phyloP scores from a whole-genome alignment of 768 basidiomycete species.

The Favolaschia claudopus region DNA sequence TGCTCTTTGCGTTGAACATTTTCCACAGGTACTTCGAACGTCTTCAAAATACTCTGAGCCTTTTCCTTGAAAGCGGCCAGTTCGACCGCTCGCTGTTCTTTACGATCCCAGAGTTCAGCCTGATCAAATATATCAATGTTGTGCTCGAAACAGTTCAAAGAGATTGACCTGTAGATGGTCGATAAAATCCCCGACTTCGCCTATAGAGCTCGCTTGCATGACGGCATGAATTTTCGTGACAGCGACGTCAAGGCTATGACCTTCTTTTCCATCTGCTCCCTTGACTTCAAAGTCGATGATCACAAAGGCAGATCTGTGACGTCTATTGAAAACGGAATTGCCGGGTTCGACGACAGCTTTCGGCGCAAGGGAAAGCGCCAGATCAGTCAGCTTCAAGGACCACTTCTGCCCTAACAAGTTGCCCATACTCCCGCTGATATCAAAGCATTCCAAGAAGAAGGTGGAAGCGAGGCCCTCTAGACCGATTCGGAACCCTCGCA shows the following conservation, averaged over 20 bases:
- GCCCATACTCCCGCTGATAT: constrained; percentile 69
- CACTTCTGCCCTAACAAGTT: constrained; percentile 60
- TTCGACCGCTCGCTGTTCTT: constrained; percentile 79
- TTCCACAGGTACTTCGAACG: constrained; percentile 71
- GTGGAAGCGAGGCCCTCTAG: constrained; percentile 78
- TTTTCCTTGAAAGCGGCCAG: constrained; percentile 86
- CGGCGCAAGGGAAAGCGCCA: constrained; percentile 86
- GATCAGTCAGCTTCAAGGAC: constrained; percentile 74
- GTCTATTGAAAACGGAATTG: constrained; percentile 58
- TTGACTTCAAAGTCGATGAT: constrained; percentile 72
- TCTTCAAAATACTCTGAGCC: constrained; percentile 73
- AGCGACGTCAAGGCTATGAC: constrained; percentile 55
- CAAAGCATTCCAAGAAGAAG: constrained; percentile 77
- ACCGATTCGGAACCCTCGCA: constrained; percentile 84
- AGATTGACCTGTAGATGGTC: constrained; percentile 78
- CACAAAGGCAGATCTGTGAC: constrained; percentile 82
- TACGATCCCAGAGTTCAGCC: constrained; percentile 77
- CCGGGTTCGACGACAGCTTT: constrained; percentile 45
- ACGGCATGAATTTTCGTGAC: constrained; percentile 88
- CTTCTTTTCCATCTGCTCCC: constrained; percentile 36
- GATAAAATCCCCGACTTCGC: constrained; percentile 88
- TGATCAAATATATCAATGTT: constrained; percentile 34
- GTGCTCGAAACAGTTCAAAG: not conserved
- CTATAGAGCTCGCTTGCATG: constrained; percentile 93
- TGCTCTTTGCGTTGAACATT: constrained; percentile 46